phyloP scores from a whole-genome alignment of 1,284 basidiomycete genomes.

The Ceratobasidium sp. region DNA sequence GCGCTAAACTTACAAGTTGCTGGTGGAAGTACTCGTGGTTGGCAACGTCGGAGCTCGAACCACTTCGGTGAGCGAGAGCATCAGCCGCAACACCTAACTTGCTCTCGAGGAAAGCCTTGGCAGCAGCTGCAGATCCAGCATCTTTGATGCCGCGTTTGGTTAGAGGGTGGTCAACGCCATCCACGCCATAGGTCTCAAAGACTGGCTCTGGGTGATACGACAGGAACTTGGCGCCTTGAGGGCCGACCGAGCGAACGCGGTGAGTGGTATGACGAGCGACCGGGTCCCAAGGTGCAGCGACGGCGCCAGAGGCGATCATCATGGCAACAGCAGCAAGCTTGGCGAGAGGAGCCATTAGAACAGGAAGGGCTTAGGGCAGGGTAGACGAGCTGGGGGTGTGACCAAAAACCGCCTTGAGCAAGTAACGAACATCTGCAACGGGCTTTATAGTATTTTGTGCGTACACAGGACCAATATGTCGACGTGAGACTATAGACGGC shows the following conservation, averaged over 20 bases:
- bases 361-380: neutral
- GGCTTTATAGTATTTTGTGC: neutral
- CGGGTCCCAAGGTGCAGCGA: constrained; percentile 38
- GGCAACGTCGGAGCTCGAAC: constrained; percentile 48
- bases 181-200: constrained; percentile 19
- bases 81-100: constrained; percentile 49
- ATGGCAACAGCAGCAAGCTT: constrained; percentile 38
- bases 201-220: constrained; percentile 31
- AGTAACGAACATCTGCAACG: too few relatives aligned
- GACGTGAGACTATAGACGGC: neutral
- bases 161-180: constrained; percentile 52
- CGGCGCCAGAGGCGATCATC: constrained; percentile 36
- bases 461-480: neutral
- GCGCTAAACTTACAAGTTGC: constrained; percentile 49
- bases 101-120: constrained; percentile 51
- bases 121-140: constrained; percentile 47
- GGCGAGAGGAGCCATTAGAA: constrained; percentile 36
- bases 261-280: constrained; percentile 25
- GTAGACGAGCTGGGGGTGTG: constrained; percentile 9
- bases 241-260: neutral
- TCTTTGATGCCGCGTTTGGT: constrained; percentile 47
- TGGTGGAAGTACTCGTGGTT: constrained; percentile 56
- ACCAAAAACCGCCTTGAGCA: neutral
- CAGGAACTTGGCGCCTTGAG: constrained; percentile 17
- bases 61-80: constrained; percentile 50